Conservation (phyloP, 768 basidiomycete species). For the Lactarius hengduanensis region DNA sequence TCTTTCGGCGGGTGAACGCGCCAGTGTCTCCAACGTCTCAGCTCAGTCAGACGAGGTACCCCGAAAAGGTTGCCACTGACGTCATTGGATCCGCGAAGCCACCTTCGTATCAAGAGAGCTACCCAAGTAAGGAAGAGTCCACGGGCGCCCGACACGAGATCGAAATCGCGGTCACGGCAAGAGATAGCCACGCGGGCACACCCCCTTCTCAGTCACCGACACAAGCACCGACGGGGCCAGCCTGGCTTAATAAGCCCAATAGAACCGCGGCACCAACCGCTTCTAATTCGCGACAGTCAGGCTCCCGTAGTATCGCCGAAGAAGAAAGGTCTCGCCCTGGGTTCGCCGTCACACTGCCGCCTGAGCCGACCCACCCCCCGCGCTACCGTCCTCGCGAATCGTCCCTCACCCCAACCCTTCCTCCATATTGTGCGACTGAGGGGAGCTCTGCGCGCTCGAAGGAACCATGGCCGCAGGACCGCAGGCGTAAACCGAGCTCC, state of each 20-base stretch:
- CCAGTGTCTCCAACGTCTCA: background rate
- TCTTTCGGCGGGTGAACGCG: conserved; percentile 16
- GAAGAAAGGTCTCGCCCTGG: conserved; percentile 2
- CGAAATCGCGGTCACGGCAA: background rate
- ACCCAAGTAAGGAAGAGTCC: conserved; percentile 10
- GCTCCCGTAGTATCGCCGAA: background rate
- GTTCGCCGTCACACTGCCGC: background rate
- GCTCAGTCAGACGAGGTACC: background rate
- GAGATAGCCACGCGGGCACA: background rate
- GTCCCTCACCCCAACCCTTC: background rate
- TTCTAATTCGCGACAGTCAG: background rate
- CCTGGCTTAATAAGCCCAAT: background rate
- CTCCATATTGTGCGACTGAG: conserved; percentile 11
- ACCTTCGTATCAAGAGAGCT: conserved; percentile 10
- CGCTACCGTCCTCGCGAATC: background rate
- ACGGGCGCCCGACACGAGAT: background rate
- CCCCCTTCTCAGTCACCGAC: background rate
- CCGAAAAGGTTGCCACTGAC: background rate
- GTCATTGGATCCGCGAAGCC: background rate
- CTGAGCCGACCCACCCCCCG: background rate
- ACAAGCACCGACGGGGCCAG: conserved; percentile 2
- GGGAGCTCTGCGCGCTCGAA: background rate
- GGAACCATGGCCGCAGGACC: background rate
- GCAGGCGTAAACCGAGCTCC: conserved; percentile 2
- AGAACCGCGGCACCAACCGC: background rate